Base-by-base conservation (phyloP, 78 protist species). In the Tieghemostelium lacteum region DNA sequence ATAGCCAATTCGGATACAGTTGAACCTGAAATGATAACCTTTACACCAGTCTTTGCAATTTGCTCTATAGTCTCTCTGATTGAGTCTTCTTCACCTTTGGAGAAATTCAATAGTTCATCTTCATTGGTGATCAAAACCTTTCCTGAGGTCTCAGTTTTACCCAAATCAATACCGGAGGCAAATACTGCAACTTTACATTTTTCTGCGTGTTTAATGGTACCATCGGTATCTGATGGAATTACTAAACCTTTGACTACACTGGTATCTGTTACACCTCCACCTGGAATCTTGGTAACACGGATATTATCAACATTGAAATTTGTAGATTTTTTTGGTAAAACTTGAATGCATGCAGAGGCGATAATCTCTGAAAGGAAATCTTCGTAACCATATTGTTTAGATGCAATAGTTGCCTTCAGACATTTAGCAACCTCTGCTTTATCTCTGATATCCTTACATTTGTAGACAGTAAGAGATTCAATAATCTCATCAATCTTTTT, bases 231-330 rank as follows among this genome's bases (percentile, higher is more conserved):
- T 22, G 99, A 85, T 17, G 60, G 22, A 28, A 98, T 75, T 29
- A 97, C 98, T 50, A 98, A 88, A 37, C 99, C 99, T 42, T 72
- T 58, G 26, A 98, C 33, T 20, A 97, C 87, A 5, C 28, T 3
- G n/a, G 98, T 86, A 36, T 85, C 94, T 6, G 5, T 12, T 14
- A 98, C 94, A 42, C 96, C 62, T 31, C 94, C 95, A 36, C 99
- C 99, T 20, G 69, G 62, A 57, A 99, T 92, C 95, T 99, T 99
- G 60, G 92, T 92, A 3, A 96, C 98, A 45, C 99, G 94, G 3
- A 99, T 97, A 67, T 98, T 99, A 94, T 99, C 99, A 17, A 97
- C 98, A 93, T 96, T 98, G 96, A 99, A 99, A 65, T 92, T 69
- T 10, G 20, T 55, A n/a, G 76, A 57, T 54, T 96, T 80, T 87